phyloP scores from a whole-genome alignment of 208 protist genomes.

The Leishmania martiniquensis region DNA sequence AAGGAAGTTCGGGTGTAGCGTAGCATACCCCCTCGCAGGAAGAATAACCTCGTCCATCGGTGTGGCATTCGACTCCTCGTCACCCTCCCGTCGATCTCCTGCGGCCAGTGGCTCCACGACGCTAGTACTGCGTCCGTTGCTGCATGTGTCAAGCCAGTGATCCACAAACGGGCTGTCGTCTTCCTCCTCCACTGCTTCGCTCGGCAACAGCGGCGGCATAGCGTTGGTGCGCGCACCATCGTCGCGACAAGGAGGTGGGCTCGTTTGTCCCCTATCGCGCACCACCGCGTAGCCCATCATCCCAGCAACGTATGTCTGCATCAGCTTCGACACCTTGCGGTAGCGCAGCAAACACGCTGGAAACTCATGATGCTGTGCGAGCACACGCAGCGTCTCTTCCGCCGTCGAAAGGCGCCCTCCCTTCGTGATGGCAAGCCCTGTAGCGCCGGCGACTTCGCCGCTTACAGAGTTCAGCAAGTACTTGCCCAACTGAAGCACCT shows the following conservation, averaged over 20 bases:
- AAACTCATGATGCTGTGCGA: constrained; percentile 79
- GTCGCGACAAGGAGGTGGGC: neutral
- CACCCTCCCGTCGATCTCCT: neutral
- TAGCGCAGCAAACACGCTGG: constrained; percentile 76
- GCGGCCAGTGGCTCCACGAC: neutral
- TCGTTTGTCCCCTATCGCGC: constrained; percentile 2
- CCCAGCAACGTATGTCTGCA: constrained; percentile 90
- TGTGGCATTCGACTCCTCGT: constrained; percentile 24
- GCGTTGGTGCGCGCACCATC: neutral
- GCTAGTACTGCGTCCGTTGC: constrained; percentile 3
- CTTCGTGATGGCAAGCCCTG: constrained; percentile 64
- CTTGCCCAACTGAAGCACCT: constrained; percentile 83
- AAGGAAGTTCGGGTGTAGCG: constrained; percentile 81
- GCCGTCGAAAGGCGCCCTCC: constrained; percentile 90
- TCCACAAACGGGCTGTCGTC: constrained; percentile 29
- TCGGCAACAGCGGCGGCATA: constrained; percentile 1
- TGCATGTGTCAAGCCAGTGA: constrained; percentile 10
- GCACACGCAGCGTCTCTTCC: constrained; percentile 76
- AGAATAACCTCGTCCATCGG: constrained; percentile 14
- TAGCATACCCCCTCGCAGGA: constrained; percentile 32
- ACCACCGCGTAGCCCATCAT: constrained; percentile 80
- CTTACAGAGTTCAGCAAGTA: constrained; percentile 31
- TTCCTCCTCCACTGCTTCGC: constrained; percentile 19
- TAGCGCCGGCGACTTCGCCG: constrained; percentile 16
- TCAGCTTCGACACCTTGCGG: constrained; percentile 84